Evolutionary conservation across 2,329 filamentous ascomycete species (phyloP).

Genomic region (Zopfia rhizophila): DNA sequence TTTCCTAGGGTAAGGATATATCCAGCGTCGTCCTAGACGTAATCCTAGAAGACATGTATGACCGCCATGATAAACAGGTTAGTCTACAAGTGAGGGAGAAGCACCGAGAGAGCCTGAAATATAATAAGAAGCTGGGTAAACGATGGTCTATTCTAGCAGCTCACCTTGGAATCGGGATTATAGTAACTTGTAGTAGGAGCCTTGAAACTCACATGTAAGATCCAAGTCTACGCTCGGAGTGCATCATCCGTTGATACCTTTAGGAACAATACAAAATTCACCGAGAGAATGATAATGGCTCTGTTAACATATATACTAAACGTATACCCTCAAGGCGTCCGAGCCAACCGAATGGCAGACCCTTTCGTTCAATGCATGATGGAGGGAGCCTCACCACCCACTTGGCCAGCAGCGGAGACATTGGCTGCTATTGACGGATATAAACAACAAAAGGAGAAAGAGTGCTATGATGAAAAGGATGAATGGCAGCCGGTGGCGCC

Average conservation of each 20-base stretch:
- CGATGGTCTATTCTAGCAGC: constrained; percentile 11
- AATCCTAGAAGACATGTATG: constrained; percentile 15
- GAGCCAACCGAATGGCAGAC: constrained; percentile 5
- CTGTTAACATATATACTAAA: constrained; percentile 17
- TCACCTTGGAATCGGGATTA: constrained; percentile 11
- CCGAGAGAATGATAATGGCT: constrained; percentile 17
- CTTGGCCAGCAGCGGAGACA: constrained; percentile 2
- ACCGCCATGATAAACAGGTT: constrained; percentile 8
- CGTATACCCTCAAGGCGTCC: constrained; percentile 10
- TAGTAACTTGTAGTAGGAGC: constrained; percentile 13
- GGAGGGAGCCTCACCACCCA: background rate
- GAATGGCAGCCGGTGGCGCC: constrained; percentile 9
- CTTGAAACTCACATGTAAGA: constrained; percentile 14
- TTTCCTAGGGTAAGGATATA: constrained; percentile 12
- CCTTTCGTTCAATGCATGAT: constrained; percentile 8
- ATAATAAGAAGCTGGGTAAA: constrained; percentile 15
- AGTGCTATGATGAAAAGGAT: constrained; percentile 8
- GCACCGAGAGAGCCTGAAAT: constrained; percentile 12
- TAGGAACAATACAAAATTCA: constrained; percentile 13
- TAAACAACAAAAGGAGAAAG: constrained; percentile 11
- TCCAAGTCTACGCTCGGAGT: constrained; percentile 4
- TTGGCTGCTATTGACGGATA: constrained; percentile 8
- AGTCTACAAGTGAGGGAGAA: constrained; percentile 7
- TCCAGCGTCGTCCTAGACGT: constrained; percentile 15
- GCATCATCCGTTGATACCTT: constrained; percentile 10